Percentiles rank a stretch among this genome's conserved stretches.
Conservation (phyloP, 2,329 filamentous ascomycete genomes). For the Pyrenochaeta sp. region DNA sequence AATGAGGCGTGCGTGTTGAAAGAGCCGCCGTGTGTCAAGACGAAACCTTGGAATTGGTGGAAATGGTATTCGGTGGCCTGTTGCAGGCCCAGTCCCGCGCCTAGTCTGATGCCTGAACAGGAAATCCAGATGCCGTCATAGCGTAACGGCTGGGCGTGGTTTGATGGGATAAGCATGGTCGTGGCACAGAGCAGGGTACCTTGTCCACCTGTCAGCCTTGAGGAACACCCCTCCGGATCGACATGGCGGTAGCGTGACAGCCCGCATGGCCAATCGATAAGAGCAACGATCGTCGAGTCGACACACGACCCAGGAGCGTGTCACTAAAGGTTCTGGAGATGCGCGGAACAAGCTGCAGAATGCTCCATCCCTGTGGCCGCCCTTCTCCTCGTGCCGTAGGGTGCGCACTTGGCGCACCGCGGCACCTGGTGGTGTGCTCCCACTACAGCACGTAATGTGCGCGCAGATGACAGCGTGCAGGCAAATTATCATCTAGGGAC, state of each 20-base stretch:
- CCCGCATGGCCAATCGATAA: slow-evolving; percentile 50
- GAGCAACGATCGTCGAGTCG: slow-evolving; percentile 38
- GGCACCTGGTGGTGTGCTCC: slow-evolving; percentile 26
- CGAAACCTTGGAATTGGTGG: slow-evolving; percentile 44
- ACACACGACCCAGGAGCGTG: slow-evolving; percentile 31
- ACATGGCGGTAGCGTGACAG: slow-evolving; percentile 43
- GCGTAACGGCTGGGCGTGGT: slow-evolving; percentile 26
- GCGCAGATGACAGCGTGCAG: slow-evolving; percentile 24
- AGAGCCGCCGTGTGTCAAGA: slow-evolving; percentile 45
- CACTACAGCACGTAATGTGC: slow-evolving; percentile 25
- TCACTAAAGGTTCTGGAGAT: slow-evolving; percentile 31
- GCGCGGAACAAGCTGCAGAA: slow-evolving; percentile 16
- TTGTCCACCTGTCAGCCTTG: slow-evolving; percentile 46
- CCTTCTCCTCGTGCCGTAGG: slow-evolving; percentile 23
- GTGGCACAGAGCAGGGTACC: slow-evolving; percentile 40
- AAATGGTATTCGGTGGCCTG: slow-evolving; percentile 21
- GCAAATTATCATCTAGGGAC: slow-evolving; percentile 26
- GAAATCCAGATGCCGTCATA: slow-evolving; percentile 41
- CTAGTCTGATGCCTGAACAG: slow-evolving; percentile 37
- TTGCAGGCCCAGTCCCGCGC: slow-evolving; percentile 28
- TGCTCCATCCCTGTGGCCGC: slow-evolving; percentile 27
- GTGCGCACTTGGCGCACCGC: slow-evolving; percentile 21
- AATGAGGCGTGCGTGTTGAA: slow-evolving; percentile 45
- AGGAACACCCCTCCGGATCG: slow-evolving; percentile 44
- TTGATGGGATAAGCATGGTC: slow-evolving; percentile 31